Base-by-base conservation (phyloP, 1,284 basidiomycete species). In the Lentinus polychrous region DNA sequence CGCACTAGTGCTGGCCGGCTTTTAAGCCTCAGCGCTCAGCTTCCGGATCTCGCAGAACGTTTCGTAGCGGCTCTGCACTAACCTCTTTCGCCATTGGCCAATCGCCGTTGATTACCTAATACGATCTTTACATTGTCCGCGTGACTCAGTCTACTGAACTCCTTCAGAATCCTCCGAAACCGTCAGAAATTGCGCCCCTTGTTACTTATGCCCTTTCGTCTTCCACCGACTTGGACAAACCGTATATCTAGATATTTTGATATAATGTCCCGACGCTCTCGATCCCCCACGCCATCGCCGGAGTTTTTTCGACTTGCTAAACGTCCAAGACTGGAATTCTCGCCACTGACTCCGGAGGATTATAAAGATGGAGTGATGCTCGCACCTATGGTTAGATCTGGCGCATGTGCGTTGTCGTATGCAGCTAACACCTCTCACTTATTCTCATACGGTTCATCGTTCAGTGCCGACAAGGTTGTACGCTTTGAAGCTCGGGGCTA, bases 311-410 rank as follows among this genome's bases (percentile, higher is more conserved):
- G 78, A 32, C 65, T 73, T 15, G 43, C 67, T 0, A 88, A 88
- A 59, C 75, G 79, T 17, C 68, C 71, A 48, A 79, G 72, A 57
- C 57, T 78, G 2, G 62, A 63, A 4, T 56, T 57, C 35, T 73
- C 72, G 7, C 76, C 79, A 51, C 70, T 86, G 17, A 81, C 80
- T 0, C 60, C 73, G 2, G 79, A 82, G 31, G 79, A 82, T 56
- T 88, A 83, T 70, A 85, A 83, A 58, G 76, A 92, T 70, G 91
- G 90, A 20, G 71, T 94, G 31, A 85, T 94, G 60, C 77, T 97
- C 18, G 94, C 94, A 8, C 94, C 94, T 4, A 97, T 97, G 94
- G 94, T 97, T 46, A 80, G 93, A 58, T 94, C 91, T 46, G 91
- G 94, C 52, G 84, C 85, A 56, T 71, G 91, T 94, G 68, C 65